phyloP scores from a whole-genome alignment of 441 rosid genomes.

The Codiaeum variegatum region DNA sequence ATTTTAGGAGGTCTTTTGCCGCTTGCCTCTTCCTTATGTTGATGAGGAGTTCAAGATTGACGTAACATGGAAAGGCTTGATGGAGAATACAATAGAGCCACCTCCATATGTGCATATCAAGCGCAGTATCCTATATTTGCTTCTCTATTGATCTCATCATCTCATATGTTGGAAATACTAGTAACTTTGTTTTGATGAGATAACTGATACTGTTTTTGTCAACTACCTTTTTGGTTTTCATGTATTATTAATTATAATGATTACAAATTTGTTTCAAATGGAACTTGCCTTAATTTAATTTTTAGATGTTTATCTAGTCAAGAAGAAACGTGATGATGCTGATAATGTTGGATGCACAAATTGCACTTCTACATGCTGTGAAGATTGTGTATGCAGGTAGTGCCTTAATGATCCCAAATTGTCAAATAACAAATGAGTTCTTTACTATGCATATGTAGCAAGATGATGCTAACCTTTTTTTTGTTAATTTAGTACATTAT shows the following conservation, averaged over 20 bases:
- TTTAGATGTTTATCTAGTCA: conserved; percentile 80
- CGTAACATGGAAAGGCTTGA: conserved; percentile 49
- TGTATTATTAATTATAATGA: background rate
- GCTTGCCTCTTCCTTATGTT: conserved; percentile 74
- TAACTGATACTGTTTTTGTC: background rate
- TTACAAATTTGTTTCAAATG: background rate
- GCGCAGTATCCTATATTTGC: conserved; percentile 79
- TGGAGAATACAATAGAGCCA: conserved; percentile 58
- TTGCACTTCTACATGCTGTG: conserved; percentile 69
- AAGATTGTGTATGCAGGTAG: conserved; percentile 91
- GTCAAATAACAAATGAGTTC: background rate
- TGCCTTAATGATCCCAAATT: conserved; percentile 11
- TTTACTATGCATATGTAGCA: background rate
- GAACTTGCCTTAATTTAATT: conserved; percentile 40
- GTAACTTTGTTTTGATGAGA: background rate
- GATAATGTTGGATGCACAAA: conserved; percentile 76
- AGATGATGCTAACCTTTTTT: background rate
- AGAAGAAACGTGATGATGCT: conserved; percentile 71
- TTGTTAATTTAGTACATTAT: background rate
- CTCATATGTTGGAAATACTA: background rate
- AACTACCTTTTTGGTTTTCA: background rate
- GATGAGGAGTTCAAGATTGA: conserved; percentile 90
- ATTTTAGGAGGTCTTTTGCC: conserved; percentile 66
- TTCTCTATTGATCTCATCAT: background rate
- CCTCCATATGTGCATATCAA: conserved; percentile 87